phyloP scores from a whole-genome alignment of 352 stramenopile species.

The Pythium sukuiense region DNA sequence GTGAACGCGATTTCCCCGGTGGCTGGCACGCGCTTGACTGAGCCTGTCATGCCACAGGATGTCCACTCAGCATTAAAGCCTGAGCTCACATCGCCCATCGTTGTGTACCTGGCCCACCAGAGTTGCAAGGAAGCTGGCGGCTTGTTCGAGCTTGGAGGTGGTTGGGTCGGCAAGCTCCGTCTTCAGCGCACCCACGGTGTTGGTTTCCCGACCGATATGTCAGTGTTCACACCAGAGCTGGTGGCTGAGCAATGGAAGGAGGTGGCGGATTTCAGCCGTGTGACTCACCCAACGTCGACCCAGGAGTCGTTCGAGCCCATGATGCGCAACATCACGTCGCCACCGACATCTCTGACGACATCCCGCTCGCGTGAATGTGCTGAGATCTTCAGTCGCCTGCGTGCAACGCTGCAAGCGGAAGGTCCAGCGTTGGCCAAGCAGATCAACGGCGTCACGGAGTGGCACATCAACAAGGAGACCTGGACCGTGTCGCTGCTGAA shows the following conservation, averaged over 20 bases:
- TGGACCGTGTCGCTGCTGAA: conserved; percentile 66
- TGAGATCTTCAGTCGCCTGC: conserved; percentile 58
- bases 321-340: conserved; percentile 62
- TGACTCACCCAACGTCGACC: conserved; percentile 66
- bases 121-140: conserved; percentile 53
- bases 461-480: conserved; percentile 70
- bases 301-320: conserved; percentile 78
- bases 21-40: conserved; percentile 60
- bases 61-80: conserved; percentile 56
- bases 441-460: conserved; percentile 63
- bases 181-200: conserved; percentile 70
- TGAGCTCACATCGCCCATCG: conserved; percentile 62
- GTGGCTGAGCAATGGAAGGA: conserved; percentile 71
- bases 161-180: conserved; percentile 66
- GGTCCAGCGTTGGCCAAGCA: conserved; percentile 48
- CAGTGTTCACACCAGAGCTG: conserved; percentile 59
- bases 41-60: conserved; percentile 65
- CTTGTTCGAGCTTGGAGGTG: conserved; percentile 64
- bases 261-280: conserved; percentile 60
- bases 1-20: conserved; percentile 74
- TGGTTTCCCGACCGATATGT: conserved; percentile 58
- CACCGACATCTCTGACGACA: conserved; percentile 56
- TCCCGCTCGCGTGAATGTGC: conserved; percentile 52
- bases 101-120: conserved; percentile 62
- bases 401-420: conserved; percentile 41